Evolutionary conservation across 2,329 filamentous ascomycete genomes (phyloP), one percentile per base, ranked within the genome.

Genomic region (Fusarium burgessii): DNA sequence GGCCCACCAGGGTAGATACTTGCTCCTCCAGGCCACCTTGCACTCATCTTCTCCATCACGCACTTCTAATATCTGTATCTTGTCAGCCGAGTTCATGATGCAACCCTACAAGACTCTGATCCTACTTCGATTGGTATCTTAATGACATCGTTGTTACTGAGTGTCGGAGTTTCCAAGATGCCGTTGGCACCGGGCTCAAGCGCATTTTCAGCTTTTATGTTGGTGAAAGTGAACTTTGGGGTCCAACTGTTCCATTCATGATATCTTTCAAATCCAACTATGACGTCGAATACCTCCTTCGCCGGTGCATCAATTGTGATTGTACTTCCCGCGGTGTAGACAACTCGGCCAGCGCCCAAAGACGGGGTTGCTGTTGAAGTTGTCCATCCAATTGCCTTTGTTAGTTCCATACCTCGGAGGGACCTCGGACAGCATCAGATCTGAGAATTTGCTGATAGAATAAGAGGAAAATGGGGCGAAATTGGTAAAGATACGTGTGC

Each of bases 51-150:
- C 17, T 4, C 32, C n/a, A 1, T n/a, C n/a, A n/a, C 8, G 10
- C 6, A 57, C 6, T 23, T 10, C 18, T 18, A 49, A 17, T 4
- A 57, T 49, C 54, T 57, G 14, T 2, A 12, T 6, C 2, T 2
- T 5, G 6, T 51, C 12, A 51, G 32, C 17, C 18, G 1, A 25
- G 6, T 6, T 18, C 12, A 6, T n/a, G 6, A 11, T 14, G 3
- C 11, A 3, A 10, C 10, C 18, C n/a, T 2, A 11, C 13, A 14
- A 11, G 3, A 1, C 7, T 23, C 12, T 14, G 4, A 18, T 6
- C 17, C 7, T 43, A 49, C 52, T 20, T 56, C 41, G 4, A 57
- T 57, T 29, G 54, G 54, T 12, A 57, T 57, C 5, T 49, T 15
- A 14, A 35, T 11, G 12, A n/a, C 12, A 8, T 57, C 13, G 1